These are phyloP conservation scores for Globisporangium splendens DNA, from an alignment of 352 stramenopile genomes.

Conservation along the genomic window DNA sequence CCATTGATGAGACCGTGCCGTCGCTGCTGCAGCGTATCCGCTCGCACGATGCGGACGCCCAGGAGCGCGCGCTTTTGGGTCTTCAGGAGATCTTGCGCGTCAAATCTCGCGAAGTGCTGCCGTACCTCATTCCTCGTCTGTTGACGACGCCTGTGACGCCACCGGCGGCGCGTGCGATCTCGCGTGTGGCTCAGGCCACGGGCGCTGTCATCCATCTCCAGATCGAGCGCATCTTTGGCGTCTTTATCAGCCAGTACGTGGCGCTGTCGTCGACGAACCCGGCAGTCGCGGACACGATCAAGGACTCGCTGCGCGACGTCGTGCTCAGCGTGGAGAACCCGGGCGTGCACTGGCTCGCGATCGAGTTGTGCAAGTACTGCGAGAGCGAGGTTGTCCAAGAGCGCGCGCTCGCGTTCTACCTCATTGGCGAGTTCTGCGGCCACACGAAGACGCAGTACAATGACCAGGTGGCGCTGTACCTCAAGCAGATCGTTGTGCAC, in stretches of 20 bases:
- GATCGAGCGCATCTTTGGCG: conserved; percentile 92
- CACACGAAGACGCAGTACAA: conserved; percentile 88
- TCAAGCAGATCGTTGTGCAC: conserved; percentile 95
- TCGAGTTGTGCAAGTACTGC: conserved; percentile 94
- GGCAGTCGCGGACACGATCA: conserved; percentile 60
- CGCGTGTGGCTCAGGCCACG: conserved; percentile 92
- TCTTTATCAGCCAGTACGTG: conserved; percentile 76
- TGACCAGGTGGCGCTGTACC: conserved; percentile 93
- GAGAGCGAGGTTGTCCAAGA: conserved; percentile 85
- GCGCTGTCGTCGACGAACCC: conserved; percentile 31
- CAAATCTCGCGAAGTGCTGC: conserved; percentile 95
- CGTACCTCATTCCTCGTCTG: conserved; percentile 96
- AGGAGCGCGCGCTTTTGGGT: conserved; percentile 92
- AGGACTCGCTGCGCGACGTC: conserved; percentile 66
- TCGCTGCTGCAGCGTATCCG: conserved; percentile 94
- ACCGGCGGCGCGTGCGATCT: conserved; percentile 89
- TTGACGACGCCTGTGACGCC: conserved; percentile 90
- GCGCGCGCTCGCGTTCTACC: conserved; percentile 89
- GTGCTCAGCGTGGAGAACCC: conserved; percentile 83
- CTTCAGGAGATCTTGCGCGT: conserved; percentile 97
- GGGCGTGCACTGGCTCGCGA: conserved; percentile 93
- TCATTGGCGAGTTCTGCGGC: conserved; percentile 89
- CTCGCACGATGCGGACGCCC: conserved; percentile 47
- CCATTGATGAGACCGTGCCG: conserved; percentile 97
- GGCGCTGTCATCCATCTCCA: conserved; percentile 94